Evolutionary conservation across 352 stramenopile species (phyloP).

Genomic region (Globisporangium cystogenes): DNA sequence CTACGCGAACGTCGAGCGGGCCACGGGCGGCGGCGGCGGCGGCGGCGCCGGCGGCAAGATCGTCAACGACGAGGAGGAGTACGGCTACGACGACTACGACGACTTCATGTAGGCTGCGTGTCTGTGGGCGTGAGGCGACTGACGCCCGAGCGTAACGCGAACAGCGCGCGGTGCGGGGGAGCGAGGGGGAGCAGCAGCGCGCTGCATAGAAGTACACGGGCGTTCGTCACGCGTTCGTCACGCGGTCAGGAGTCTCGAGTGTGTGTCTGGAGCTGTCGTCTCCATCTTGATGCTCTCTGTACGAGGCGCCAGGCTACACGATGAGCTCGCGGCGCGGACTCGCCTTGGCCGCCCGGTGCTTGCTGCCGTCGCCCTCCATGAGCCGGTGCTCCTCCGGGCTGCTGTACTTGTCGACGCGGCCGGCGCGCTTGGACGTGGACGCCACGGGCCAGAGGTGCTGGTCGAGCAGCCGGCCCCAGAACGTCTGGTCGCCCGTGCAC

Average conservation of each 20-base stretch:
- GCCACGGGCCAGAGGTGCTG: slow-evolving; percentile 53
- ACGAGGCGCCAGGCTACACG: slow-evolving; percentile 5
- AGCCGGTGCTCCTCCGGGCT: slow-evolving; percentile 9
- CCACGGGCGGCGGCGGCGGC: slow-evolving; percentile 28
- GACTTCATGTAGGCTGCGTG: slow-evolving; percentile 73
- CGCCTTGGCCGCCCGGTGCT: slow-evolving; percentile 3
- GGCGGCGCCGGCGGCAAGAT: slow-evolving; percentile 31
- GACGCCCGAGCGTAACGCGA: too few species aligned
- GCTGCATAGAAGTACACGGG: too few species aligned
- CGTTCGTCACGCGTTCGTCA: too few species aligned
- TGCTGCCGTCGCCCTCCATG: slow-evolving; percentile 3
- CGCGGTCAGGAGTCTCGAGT: too few species aligned
- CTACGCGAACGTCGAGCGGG: slow-evolving; percentile 77
- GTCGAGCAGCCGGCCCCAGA: slow-evolving; percentile 61
- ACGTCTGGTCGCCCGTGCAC: slow-evolving; percentile 60
- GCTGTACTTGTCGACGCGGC: slow-evolving; percentile 4
- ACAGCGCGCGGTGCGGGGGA: too few species aligned
- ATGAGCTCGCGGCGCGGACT: neutral
- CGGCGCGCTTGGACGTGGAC: slow-evolving; percentile 4
- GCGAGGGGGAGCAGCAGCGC: too few species aligned
- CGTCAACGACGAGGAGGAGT: slow-evolving; percentile 36
- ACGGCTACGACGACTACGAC: slow-evolving; percentile 80
- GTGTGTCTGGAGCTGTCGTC: too few species aligned
- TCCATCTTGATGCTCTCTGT: too few species aligned
- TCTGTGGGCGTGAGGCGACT: too few species aligned